A percentile compares a stretch with the other conserved stretches of the same genome.
Evolutionary conservation across 495 filamentous ascomycete genomes (phyloP).

Genomic region (Penicillium maclennaniae): DNA sequence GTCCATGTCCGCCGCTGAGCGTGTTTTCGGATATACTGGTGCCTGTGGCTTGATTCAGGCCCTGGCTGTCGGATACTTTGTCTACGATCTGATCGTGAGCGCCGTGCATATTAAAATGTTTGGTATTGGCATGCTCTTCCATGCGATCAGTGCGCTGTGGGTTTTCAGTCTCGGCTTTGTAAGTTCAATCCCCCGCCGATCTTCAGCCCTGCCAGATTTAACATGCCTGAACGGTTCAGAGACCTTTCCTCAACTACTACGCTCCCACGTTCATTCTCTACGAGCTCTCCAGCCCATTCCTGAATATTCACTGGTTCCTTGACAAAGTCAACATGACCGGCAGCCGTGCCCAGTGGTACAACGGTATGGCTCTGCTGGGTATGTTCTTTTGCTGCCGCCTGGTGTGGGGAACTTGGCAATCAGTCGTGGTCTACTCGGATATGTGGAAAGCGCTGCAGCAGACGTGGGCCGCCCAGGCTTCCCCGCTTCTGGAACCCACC

Average conservation of each 20-base stretch:
- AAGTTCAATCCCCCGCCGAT: constrained; percentile 37
- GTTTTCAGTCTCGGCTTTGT: constrained; percentile 94
- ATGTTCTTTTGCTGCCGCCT: constrained; percentile 89
- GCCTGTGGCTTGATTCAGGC: constrained; percentile 77
- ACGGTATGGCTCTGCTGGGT: constrained; percentile 61
- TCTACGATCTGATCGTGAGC: constrained; percentile 86
- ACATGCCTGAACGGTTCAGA: constrained; percentile 41
- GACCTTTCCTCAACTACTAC: constrained; percentile 93
- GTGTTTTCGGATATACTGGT: constrained; percentile 90
- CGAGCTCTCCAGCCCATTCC: constrained; percentile 90
- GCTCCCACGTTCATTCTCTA: constrained; percentile 90
- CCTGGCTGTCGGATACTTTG: constrained; percentile 88
- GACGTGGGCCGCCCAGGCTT: constrained; percentile 31
- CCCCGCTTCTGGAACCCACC: constrained; percentile 24
- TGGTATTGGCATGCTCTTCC: constrained; percentile 82
- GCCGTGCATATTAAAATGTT: constrained; percentile 70
- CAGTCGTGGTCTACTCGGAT: constrained; percentile 70
- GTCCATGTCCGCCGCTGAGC: constrained; percentile 65
- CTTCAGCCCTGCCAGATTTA: neutral
- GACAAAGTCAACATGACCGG: constrained; percentile 97
- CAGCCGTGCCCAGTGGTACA: constrained; percentile 74
- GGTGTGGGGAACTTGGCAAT: constrained; percentile 86
- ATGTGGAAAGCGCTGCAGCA: constrained; percentile 63
- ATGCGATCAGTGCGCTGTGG: constrained; percentile 77
- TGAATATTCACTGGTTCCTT: constrained; percentile 99